Conservation (phyloP, 164 flowering plant species). For the Macadamia integrifolia region DNA sequence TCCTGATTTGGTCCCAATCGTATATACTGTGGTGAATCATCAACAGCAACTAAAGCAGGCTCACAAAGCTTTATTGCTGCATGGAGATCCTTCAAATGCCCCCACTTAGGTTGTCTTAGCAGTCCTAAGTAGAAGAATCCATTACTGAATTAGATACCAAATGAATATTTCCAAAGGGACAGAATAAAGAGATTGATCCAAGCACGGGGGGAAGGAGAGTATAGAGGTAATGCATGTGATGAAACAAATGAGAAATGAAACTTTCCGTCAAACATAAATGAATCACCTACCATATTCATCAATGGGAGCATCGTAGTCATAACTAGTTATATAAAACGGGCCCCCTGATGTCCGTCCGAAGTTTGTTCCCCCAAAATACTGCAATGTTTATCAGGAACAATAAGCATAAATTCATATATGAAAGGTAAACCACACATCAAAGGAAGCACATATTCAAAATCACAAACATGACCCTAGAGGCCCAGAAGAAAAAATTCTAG, state of each 20-base stretch:
- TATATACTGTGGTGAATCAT: constrained; percentile 55
- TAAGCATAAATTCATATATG: not conserved
- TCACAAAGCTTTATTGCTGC: constrained; percentile 93
- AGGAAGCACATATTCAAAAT: too few relatives aligned
- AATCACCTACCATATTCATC: constrained; percentile 81
- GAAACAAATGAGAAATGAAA: not conserved
- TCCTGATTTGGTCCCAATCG: constrained; percentile 80
- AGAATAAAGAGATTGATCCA: not conserved
- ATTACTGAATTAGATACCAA: not conserved
- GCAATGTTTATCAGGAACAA: constrained; percentile 18
- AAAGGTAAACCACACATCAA: too few relatives aligned
- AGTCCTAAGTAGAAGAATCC: constrained; percentile 39
- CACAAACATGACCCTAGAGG: too few relatives aligned
- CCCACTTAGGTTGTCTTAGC: constrained; percentile 92
- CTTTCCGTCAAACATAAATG: constrained; percentile 1
- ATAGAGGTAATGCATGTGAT: too few relatives aligned
- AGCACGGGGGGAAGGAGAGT: too few relatives aligned
- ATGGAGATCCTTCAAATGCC: constrained; percentile 91
- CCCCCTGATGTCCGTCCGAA: constrained; percentile 93
- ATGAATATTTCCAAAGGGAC: not conserved
- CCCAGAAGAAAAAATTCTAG: too few relatives aligned
- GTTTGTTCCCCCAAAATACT: constrained; percentile 96
- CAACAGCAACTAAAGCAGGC: constrained; percentile 74
- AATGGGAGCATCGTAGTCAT: constrained; percentile 97
- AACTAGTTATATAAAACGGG: constrained; percentile 78